Conservation (phyloP, 371 early-diverging fungal species). For the Batkoa obscura region DNA sequence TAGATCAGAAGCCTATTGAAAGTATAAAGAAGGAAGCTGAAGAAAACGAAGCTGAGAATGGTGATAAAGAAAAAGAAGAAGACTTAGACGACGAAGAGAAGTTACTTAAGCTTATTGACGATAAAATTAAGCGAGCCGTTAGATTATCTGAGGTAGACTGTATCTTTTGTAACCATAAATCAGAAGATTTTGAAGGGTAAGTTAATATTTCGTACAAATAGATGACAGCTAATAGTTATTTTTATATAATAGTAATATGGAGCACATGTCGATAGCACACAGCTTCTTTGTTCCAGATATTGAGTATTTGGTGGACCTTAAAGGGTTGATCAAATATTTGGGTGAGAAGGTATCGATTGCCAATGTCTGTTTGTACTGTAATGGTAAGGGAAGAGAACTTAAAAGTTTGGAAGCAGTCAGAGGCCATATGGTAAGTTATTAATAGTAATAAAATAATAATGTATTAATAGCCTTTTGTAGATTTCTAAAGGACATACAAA, state of each 20-base stretch:
- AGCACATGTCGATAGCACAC: constrained; percentile 79
- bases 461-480: constrained; percentile 13
- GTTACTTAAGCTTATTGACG: constrained; percentile 20
- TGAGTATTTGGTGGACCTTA: constrained; percentile 72
- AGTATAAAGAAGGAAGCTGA: constrained; percentile 12
- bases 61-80: constrained; percentile 9
- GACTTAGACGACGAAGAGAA: constrained; percentile 14
- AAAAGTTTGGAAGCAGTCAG: constrained; percentile 79
- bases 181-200: constrained; percentile 37
- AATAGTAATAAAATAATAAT: background rate
- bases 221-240: background rate
- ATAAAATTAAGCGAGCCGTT: constrained; percentile 42
- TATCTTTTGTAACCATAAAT: constrained; percentile 54
- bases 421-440: constrained; percentile 62
- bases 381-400: constrained; percentile 69
- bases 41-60: constrained; percentile 20
- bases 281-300: constrained; percentile 92
- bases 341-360: constrained; percentile 85
- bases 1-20: background rate
- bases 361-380: constrained; percentile 88
- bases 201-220: no score
- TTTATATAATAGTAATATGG: constrained; percentile 32
- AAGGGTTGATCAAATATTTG: constrained; percentile 73
- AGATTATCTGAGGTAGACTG: constrained; percentile 52
- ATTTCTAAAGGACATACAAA: constrained; percentile 85